These are phyloP conservation scores for Zygotorulaspora chibaensis DNA, from an alignment of 805 yeast genomes.

Conservation along the genomic window DNA sequence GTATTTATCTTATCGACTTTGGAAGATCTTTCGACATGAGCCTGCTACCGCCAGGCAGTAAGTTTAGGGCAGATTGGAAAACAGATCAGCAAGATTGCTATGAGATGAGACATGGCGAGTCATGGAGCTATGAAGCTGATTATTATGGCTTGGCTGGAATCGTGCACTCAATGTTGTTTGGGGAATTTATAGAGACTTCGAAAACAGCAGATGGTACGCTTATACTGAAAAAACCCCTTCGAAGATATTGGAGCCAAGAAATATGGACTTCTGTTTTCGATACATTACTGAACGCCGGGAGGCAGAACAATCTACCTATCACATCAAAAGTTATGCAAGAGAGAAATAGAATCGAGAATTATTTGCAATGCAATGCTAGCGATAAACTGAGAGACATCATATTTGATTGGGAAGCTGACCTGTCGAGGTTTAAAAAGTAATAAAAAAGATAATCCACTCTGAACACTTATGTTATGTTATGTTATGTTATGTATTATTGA, in stretches of 20 bases:
- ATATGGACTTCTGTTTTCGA: conserved; percentile 69
- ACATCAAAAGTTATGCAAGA: conserved; percentile 22
- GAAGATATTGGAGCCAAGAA: conserved; percentile 71
- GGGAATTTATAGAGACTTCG: conserved; percentile 51
- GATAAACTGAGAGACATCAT: conserved; percentile 34
- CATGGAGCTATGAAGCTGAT: conserved; percentile 80
- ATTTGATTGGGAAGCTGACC: conserved; percentile 37
- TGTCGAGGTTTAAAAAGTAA: conserved; percentile 3
- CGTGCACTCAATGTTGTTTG: conserved; percentile 69
- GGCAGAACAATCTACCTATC: conserved; percentile 39
- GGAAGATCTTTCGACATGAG: conserved; percentile 74
- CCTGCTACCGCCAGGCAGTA: conserved; percentile 46
- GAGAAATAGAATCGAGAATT: conserved; percentile 14
- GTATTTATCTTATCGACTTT: conserved; percentile 69
- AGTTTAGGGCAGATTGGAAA: conserved; percentile 57
- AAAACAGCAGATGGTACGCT: conserved; percentile 30
- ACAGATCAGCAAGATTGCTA: conserved; percentile 68
- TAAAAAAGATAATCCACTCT: background rate
- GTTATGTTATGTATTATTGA: too few relatives aligned
- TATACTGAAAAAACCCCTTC: conserved; percentile 45
- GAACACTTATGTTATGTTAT: too few relatives aligned
- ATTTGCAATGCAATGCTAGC: conserved; percentile 14
- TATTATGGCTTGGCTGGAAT: conserved; percentile 78
- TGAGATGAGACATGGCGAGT: conserved; percentile 53
- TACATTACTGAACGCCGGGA: conserved; percentile 55